Base-by-base conservation (phyloP, 192 early-diverging fungal genomes). In the Chytriomyces sp. region DNA sequence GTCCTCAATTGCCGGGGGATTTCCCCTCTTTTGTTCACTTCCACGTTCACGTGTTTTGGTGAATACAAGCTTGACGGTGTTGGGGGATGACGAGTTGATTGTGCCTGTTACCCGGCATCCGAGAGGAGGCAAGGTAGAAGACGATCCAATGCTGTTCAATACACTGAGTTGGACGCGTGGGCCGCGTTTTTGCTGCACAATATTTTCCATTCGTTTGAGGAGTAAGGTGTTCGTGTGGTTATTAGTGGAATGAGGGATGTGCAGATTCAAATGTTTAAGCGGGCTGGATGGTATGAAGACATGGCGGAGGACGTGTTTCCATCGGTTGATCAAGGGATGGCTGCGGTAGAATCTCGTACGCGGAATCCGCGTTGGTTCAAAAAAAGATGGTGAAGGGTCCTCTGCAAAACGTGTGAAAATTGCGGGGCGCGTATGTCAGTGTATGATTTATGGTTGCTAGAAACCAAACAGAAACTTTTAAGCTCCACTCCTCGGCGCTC, bases 41-140 rank as follows among this genome's bases (percentile, higher is more conserved):
- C 92, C 96, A 8, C 91, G 96, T 60, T 97, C 95, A 78, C 91
- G 93, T 78, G 91, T 97, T 71, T 92, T 94, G 57, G 94, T 96
- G 73, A 88, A 87, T 65, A 90, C 95, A 9, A 35, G 35, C 35
- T 35, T 35, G 35, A 35, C 35, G 35, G 35, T 35, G 35, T 35
- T 35, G 35, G 35, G 35, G 35, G 35, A 35, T 35, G 35, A 35
- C 35, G 35, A 35, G 35, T 35, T 35, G 35, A 35, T 35, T 2
- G 35, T 1, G 35, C 35, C 35, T 35, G 35, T 35, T 35, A 35
- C 4, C 4, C 35, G 0, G 35, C 35, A 1, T 35, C 4, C 4
- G 35, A 35, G 35, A 35, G 35, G 35, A 35, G 35, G 4, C 35
- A 35, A 35, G 35, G 35, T 35, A 4, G 35, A 35, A 35, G 35